phyloP scores from a whole-genome alignment of 305 asterid species.

The Rubia peregrina region DNA sequence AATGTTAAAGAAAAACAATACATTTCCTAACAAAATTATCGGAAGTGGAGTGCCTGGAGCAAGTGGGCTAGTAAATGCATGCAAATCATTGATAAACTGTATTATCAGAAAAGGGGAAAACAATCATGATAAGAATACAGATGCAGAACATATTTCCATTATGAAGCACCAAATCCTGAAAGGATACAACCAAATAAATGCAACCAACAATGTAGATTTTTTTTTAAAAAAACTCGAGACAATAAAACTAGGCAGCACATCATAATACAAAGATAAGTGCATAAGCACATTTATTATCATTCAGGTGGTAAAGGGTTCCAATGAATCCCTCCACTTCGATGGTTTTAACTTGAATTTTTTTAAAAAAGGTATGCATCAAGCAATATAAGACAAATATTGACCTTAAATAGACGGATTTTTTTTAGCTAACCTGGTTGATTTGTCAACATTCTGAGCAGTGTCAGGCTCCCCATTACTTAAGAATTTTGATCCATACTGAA shows the following conservation, averaged over 20 bases:
- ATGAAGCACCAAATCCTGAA: background rate
- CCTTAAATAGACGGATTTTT: slow-evolving; percentile 96
- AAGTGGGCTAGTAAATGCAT: slow-evolving; percentile 70
- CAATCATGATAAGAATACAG: slow-evolving; percentile 19
- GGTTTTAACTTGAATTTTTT: background rate
- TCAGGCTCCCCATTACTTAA: slow-evolving; percentile 90
- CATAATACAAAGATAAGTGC: background rate
- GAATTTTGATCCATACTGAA: slow-evolving; percentile 89
- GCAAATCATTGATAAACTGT: slow-evolving; percentile 81
- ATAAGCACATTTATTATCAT: background rate
- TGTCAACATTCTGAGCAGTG: slow-evolving; percentile 83
- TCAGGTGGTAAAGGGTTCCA: background rate
- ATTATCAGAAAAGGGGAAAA: slow-evolving; percentile 1
- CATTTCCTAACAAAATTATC: slow-evolving; percentile 81
- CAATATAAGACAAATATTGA: slow-evolving; percentile 19
- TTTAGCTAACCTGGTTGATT: slow-evolving; percentile 83
- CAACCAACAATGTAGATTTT: background rate
- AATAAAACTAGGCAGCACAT: background rate
- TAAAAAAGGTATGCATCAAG: background rate
- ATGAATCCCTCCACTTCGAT: background rate
- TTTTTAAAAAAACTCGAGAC: background rate
- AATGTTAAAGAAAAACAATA: slow-evolving; percentile 18
- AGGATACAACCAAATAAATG: background rate
- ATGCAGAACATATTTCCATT: background rate
- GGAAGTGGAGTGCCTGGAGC: slow-evolving; percentile 92